phyloP scores from a whole-genome alignment of 495 filamentous ascomycete species.

The Rusavskia elegans region DNA sequence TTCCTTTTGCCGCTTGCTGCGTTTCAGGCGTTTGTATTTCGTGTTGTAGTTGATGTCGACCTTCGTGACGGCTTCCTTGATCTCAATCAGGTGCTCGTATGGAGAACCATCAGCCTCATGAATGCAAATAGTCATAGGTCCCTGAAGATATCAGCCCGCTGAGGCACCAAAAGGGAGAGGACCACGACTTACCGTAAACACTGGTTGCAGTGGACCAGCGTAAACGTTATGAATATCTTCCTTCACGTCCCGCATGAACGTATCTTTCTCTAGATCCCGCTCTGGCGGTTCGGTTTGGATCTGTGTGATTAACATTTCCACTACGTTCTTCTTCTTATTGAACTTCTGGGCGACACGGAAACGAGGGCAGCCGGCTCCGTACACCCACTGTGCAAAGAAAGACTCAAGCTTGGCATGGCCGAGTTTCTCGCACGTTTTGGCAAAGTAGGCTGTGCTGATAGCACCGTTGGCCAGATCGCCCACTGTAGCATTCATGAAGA shows the following conservation, averaged over 20 bases:
- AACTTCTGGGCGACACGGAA: slow-evolving; percentile 77
- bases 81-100: slow-evolving; percentile 95
- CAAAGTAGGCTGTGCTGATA: slow-evolving; percentile 58
- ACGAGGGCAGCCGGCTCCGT: slow-evolving; percentile 69
- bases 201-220: slow-evolving; percentile 49
- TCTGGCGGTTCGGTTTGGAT: slow-evolving; percentile 43
- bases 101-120: slow-evolving; percentile 97
- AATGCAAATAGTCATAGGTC: slow-evolving; percentile 93
- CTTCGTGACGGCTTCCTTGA: slow-evolving; percentile 65
- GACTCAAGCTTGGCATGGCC: slow-evolving; percentile 69
- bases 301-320: slow-evolving; percentile 84
- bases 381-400: slow-evolving; percentile 90
- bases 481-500: slow-evolving; percentile 68
- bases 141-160: slow-evolving; percentile 17
- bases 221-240: slow-evolving; percentile 59
- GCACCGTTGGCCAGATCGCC: slow-evolving; percentile 58
- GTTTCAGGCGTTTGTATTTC: slow-evolving; percentile 95
- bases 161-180: neutral
- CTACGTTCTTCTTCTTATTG: slow-evolving; percentile 93
- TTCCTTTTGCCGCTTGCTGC: slow-evolving; percentile 77
- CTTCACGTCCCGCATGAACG: slow-evolving; percentile 69
- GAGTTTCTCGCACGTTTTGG: slow-evolving; percentile 68
- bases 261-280: slow-evolving; percentile 40
- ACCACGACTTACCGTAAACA: slow-evolving; percentile 45
- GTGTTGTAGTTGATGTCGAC: slow-evolving; percentile 98